Conservation (phyloP, 148 eudicot species). For the Arctostaphylos glauca region DNA sequence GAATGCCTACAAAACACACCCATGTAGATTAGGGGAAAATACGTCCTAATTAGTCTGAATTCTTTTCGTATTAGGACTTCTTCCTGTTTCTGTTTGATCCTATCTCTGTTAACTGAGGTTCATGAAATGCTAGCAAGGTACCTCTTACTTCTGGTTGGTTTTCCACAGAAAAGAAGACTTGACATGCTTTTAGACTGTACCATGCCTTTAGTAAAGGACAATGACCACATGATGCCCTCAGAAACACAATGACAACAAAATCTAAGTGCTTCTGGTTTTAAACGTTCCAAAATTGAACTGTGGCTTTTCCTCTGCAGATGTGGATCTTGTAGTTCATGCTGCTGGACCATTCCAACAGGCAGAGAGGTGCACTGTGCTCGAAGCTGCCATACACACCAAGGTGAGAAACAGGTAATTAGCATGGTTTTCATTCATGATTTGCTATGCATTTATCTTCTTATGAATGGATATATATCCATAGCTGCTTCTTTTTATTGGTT, state of each 20-base stretch:
- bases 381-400: constrained; percentile 96
- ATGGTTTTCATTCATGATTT: constrained; percentile 9
- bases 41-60: background rate
- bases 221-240: background rate
- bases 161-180: background rate
- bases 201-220: background rate
- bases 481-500: background rate
- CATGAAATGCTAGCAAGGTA: constrained; percentile 7
- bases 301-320: constrained; percentile 50
- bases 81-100: background rate
- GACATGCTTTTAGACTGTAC: background rate
- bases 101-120: background rate
- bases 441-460: background rate
- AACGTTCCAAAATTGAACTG: background rate
- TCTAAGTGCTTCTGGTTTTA: background rate
- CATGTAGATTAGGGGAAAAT: background rate
- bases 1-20: background rate
- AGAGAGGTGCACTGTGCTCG: constrained; percentile 77
- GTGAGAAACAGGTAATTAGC: constrained; percentile 80
- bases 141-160: background rate
- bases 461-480: background rate
- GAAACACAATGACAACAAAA: background rate
- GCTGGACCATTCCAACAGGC: constrained; percentile 98
- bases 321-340: constrained; percentile 88
- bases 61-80: background rate